phyloP scores from a whole-genome alignment of 192 early-diverging fungal genomes.

The Allomyces javanicus region DNA sequence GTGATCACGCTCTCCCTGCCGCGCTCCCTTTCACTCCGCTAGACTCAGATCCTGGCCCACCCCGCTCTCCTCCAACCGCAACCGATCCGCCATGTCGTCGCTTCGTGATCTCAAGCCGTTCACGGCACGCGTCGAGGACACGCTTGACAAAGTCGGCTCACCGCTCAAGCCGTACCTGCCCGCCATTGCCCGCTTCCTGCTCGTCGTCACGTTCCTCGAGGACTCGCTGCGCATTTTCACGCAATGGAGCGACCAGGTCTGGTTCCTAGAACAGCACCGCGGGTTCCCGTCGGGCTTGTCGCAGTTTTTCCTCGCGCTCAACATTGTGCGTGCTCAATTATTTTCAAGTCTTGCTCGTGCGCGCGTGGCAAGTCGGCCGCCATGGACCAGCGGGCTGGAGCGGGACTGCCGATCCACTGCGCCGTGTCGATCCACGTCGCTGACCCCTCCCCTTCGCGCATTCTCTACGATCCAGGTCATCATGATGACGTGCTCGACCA shows the following conservation, averaged over 20 bases:
- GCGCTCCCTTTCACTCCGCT: too few relatives aligned
- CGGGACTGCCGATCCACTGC: too few relatives aligned
- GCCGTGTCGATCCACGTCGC: too few relatives aligned
- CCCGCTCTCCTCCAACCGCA: too few relatives aligned
- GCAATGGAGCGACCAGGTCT: conserved; percentile 78
- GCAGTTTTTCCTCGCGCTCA: conserved; percentile 67
- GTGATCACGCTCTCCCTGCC: too few relatives aligned
- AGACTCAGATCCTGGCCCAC: too few relatives aligned
- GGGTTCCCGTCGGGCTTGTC: conserved; percentile 59
- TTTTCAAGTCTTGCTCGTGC: too few relatives aligned
- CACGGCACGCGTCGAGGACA: conserved; percentile 45
- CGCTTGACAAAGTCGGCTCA: conserved; percentile 48
- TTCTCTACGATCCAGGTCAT: too few relatives aligned
- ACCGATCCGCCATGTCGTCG: too few relatives aligned
- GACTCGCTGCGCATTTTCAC: conserved; percentile 71
- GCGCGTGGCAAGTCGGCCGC: too few relatives aligned
- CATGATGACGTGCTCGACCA: conserved; percentile 64
- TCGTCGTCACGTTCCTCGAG: conserved; percentile 90
- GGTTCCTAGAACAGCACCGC: conserved; percentile 60
- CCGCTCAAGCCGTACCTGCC: conserved; percentile 86
- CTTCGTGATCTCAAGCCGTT: conserved; percentile 24
- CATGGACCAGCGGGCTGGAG: too few relatives aligned
- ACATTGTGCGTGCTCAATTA: conserved; percentile 29
- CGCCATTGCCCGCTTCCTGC: conserved; percentile 71
- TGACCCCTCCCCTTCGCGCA: too few relatives aligned